Conservation (phyloP, 2,329 filamentous ascomycete genomes). For the Dryadomyces quercivorus region DNA sequence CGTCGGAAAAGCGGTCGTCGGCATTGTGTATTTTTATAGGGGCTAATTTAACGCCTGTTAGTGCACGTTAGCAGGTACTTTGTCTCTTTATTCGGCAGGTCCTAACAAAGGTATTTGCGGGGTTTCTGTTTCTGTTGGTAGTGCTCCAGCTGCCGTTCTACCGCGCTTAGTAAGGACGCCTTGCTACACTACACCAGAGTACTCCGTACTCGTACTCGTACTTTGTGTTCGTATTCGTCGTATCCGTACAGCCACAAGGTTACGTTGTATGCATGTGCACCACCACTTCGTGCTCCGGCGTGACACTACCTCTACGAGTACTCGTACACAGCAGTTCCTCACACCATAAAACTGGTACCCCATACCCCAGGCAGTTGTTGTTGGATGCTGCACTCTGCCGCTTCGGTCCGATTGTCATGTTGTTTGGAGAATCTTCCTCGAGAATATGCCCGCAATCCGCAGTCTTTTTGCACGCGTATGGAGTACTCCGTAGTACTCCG, state of each 20-base stretch:
- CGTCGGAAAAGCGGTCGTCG: background rate
- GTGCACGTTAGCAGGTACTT: background rate
- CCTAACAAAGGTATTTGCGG: no score
- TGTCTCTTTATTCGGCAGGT: background rate
- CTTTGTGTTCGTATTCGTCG: no score
- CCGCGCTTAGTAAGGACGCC: no score
- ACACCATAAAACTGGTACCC: background rate
- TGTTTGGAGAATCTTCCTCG: background rate
- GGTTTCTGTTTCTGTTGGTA: no score
- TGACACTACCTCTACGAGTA: background rate
- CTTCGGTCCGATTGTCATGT: background rate
- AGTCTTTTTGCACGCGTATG: no score
- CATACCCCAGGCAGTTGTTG: background rate
- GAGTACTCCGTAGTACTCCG: background rate
- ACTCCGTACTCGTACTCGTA: no score
- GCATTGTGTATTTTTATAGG: background rate
- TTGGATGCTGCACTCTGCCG: background rate
- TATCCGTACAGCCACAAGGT: no score
- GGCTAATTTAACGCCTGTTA: background rate
- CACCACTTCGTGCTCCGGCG: no score
- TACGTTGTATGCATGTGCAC: no score
- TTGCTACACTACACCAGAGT: no score
- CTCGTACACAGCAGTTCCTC: background rate
- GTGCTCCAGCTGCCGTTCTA: no score
- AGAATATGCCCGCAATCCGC: no score